Base-by-base conservation (phyloP, 2,329 filamentous ascomycete genomes). In the Neonectria faginata region DNA sequence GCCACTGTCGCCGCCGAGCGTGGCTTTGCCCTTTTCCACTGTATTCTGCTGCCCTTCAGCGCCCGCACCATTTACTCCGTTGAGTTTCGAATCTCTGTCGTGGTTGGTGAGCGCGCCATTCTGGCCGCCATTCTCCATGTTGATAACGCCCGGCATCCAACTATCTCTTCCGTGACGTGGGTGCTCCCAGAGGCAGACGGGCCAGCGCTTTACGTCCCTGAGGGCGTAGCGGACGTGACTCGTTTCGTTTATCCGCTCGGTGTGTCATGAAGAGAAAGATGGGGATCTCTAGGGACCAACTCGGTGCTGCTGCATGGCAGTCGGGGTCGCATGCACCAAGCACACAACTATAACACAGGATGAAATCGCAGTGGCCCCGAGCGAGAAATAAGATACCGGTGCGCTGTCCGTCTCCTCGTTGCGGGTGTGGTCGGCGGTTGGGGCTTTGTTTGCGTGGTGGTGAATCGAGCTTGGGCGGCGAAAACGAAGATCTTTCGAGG, bases 61-160 rank as follows among this genome's bases (percentile, higher is more conserved):
- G 64, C 71, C 74, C 70, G 58, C 77, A 62, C 82, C 82, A 72
- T 84, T 82, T 68, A 80, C 69, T 45, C 81, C 83, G 68, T 85
- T 85, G 57, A 75, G 70, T 67, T 77, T 78, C 50, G 73, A 62
- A 67, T 84, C 80, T 82, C 84, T 84, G 74, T 88, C 84, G 76
- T 88, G 84, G 74, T 88, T 85, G 71, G 83, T 84, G 75, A 82
- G 84, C 73, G 80, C 79, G 70, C 84, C 84, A 74, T 85, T 85
- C 74, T 82, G 81, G 74, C 78, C 79, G 77, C 84, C 84, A 79
- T 83, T 82, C 70, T 87, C 85, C 85, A 87, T 87, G 71, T 81
- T 83, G 79, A 86, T 80, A 72, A 81, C 74, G 72, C 84, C 83
- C 67, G 85, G 84, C 85, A 86, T 87, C 73, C 73, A 75, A 73